Evolutionary conservation across 805 yeast species (phyloP).

Genomic region (Starmera dryadoides): DNA sequence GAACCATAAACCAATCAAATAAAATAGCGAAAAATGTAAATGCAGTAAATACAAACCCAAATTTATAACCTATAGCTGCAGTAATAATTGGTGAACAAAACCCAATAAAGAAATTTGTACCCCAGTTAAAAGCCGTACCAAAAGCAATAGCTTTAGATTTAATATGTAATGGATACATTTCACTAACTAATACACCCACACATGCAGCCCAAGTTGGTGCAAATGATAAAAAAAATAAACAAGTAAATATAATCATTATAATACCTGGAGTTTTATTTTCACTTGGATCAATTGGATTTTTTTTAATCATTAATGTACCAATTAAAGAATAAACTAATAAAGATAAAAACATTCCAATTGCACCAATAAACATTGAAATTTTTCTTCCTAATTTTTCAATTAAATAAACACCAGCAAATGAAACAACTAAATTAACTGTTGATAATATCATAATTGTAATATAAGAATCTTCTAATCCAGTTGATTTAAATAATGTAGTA

Average conservation of each 20-base stretch:
- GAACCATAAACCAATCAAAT: slow-evolving; percentile 48
- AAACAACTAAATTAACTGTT: slow-evolving; percentile 43
- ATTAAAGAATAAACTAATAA: slow-evolving; percentile 43
- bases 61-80: slow-evolving; percentile 45
- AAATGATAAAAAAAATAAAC: slow-evolving; percentile 41
- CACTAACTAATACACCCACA: slow-evolving; percentile 38
- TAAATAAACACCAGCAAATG: slow-evolving; percentile 39
- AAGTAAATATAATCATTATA: slow-evolving; percentile 49
- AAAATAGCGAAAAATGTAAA: slow-evolving; percentile 36
- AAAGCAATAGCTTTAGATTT: slow-evolving; percentile 47
- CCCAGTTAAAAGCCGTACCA: slow-evolving; percentile 53
- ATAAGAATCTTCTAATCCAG: slow-evolving; percentile 44
- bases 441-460: slow-evolving; percentile 49
- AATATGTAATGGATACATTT: slow-evolving; percentile 50
- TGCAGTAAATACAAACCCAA: slow-evolving; percentile 52
- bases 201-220: slow-evolving; percentile 57
- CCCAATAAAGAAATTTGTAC: slow-evolving; percentile 43
- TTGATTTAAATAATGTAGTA: slow-evolving; percentile 48
- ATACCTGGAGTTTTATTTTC: slow-evolving; percentile 33
- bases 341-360: slow-evolving; percentile 40
- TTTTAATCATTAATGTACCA: slow-evolving; percentile 34
- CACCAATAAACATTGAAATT: slow-evolving; percentile 30
- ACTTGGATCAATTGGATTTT: slow-evolving; percentile 12
- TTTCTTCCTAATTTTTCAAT: slow-evolving; percentile 46
- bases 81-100: slow-evolving; percentile 60